phyloP scores from a whole-genome alignment of 2,329 filamentous ascomycete genomes.

The Apiospora malaysiana region DNA sequence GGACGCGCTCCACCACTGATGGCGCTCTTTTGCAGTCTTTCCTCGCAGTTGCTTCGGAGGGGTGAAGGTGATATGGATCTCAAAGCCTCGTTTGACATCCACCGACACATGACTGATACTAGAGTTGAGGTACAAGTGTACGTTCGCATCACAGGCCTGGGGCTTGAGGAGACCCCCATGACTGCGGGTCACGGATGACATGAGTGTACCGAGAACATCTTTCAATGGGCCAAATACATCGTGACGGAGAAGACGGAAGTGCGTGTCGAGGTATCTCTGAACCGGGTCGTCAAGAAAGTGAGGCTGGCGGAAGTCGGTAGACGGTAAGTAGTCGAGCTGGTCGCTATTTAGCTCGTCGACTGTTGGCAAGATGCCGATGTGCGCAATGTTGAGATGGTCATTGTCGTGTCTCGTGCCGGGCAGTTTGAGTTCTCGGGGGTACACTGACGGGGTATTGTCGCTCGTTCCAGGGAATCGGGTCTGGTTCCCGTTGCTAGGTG shows the following conservation, averaged over 20 bases:
- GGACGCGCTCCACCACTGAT: neutral
- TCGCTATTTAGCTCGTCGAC: constrained; percentile 50
- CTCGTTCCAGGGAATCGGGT: constrained; percentile 25
- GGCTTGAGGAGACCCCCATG: constrained; percentile 26
- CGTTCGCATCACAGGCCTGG: constrained; percentile 38
- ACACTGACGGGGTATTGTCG: constrained; percentile 31
- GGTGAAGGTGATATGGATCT: constrained; percentile 51
- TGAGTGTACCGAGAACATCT: constrained; percentile 50
- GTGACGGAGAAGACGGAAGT: constrained; percentile 62
- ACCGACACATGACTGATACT: constrained; percentile 38
- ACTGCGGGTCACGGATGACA: constrained; percentile 39
- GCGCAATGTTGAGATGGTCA: constrained; percentile 50
- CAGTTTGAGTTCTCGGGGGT: constrained; percentile 20
- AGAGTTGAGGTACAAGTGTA: constrained; percentile 45
- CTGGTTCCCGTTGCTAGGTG: neutral
- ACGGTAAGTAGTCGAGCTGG: constrained; percentile 51
- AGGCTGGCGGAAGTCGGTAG: constrained; percentile 44
- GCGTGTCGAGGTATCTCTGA: constrained; percentile 52
- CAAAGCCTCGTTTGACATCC: constrained; percentile 46
- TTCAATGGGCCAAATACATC: constrained; percentile 60
- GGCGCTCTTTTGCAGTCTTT: neutral
- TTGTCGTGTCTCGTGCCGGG: constrained; percentile 50
- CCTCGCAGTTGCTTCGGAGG: constrained; percentile 53
- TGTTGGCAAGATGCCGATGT: constrained; percentile 58
- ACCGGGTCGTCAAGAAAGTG: constrained; percentile 52